These are phyloP conservation scores for Aspergillaceae sp. DNA, from an alignment of 2,329 filamentous ascomycete genomes.

Conservation along the genomic window DNA sequence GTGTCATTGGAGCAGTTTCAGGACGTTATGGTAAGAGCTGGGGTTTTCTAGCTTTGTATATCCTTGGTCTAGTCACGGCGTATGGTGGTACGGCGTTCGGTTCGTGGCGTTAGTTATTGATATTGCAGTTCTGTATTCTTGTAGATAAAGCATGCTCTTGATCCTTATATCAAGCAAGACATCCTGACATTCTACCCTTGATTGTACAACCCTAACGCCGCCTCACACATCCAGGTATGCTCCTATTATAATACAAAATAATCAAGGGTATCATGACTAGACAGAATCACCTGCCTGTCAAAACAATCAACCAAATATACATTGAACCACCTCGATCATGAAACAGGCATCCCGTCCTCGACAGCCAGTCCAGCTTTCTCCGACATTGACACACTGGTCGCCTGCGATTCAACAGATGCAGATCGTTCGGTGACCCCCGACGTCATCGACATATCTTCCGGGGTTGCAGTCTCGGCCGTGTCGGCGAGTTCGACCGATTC, in stretches of 20 bases:
- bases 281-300: no score
- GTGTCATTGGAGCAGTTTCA: slow-evolving; percentile 76
- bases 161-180: not conserved
- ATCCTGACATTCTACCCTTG: not conserved
- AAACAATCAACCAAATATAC: no score
- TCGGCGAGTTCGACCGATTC: not conserved
- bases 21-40: slow-evolving; percentile 73
- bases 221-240: not conserved
- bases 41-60: slow-evolving; percentile 57
- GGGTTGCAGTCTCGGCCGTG: slow-evolving; percentile 10
- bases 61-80: not conserved
- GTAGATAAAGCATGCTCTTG: no score
- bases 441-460: slow-evolving; percentile 19
- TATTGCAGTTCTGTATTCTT: no score
- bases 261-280: not conserved
- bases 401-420: slow-evolving; percentile 19
- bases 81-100: not conserved
- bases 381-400: slow-evolving; percentile 20
- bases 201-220: not conserved
- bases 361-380: slow-evolving; percentile 8
- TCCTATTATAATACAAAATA: slow-evolving; percentile 2
- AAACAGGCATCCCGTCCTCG: not conserved
- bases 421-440: slow-evolving; percentile 19
- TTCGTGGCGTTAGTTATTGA: not conserved
- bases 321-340: no score